phyloP scores from a whole-genome alignment of 768 basidiomycete species.

The Pluteus cervinus region DNA sequence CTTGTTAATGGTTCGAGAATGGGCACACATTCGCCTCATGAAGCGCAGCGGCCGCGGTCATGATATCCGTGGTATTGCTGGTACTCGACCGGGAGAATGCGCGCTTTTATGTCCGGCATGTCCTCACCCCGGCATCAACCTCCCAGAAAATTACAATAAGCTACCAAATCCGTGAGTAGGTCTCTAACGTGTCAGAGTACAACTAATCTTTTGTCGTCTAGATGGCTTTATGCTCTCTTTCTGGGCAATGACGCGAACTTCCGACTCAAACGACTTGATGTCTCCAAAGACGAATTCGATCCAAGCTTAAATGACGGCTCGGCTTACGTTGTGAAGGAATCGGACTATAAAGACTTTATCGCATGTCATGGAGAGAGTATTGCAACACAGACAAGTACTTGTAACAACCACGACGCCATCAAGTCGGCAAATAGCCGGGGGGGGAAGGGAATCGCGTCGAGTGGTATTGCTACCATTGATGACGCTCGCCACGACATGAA shows the following conservation, averaged over 20 bases:
- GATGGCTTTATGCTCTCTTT: conserved; percentile 4
- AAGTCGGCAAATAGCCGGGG: conserved; percentile 4
- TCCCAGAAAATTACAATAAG: conserved; percentile 11
- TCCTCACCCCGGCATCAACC: conserved; percentile 17
- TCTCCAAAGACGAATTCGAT: conserved; percentile 4
- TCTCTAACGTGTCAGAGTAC: background rate
- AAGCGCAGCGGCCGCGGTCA: conserved; percentile 13
- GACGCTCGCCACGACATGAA: conserved; percentile 17
- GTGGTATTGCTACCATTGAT: conserved; percentile 13
- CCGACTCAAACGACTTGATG: conserved; percentile 1
- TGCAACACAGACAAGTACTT: background rate
- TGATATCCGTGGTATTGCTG: conserved; percentile 10
- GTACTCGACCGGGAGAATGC: conserved; percentile 11
- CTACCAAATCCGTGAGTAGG: background rate
- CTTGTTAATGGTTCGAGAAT: conserved; percentile 10
- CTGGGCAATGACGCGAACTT: conserved; percentile 5
- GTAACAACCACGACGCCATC: conserved; percentile 11
- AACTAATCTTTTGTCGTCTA: background rate
- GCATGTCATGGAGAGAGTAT: background rate
- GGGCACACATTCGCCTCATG: conserved; percentile 13
- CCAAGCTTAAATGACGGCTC: conserved; percentile 4
- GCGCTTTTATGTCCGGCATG: conserved; percentile 17
- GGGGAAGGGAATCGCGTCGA: conserved; percentile 12
- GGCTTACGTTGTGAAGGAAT: conserved; percentile 6
- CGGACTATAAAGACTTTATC: background rate